A percentile compares a stretch with the other conserved stretches of the same genome.
Conservation (phyloP, 495 filamentous ascomycete species). For the Lophium mytilinum region DNA sequence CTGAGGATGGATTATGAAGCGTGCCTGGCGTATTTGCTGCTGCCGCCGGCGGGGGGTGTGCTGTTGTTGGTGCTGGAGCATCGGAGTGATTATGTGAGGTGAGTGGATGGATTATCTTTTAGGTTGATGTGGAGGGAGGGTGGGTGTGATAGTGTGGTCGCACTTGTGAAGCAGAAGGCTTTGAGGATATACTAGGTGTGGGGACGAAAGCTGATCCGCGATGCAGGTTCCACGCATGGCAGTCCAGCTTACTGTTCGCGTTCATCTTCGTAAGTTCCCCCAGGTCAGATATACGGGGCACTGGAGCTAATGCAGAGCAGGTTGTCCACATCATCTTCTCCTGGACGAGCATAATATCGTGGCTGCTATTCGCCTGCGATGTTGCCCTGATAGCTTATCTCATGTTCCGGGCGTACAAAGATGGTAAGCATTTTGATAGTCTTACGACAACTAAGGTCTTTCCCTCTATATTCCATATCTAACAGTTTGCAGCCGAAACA, state of each 20-base stretch:
- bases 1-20: conserved; percentile 72
- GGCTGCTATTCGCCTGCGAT: conserved; percentile 71
- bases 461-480: background rate
- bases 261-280: conserved; percentile 59
- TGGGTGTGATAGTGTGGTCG: too few species aligned
- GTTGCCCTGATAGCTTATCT: conserved; percentile 69
- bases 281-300: background rate
- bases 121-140: background rate
- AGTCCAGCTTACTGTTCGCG: conserved; percentile 79
- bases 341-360: conserved; percentile 76
- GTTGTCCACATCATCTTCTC: conserved; percentile 74
- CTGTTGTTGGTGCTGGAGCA: conserved; percentile 78
- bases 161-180: too few species aligned
- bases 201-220: background rate
- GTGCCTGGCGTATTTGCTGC: conserved; percentile 75
- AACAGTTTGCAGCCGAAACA: conserved; percentile 55
- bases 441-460: background rate
- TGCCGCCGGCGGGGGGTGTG: conserved; percentile 82
- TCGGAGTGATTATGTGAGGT: conserved; percentile 96
- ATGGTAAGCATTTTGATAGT: conserved; percentile 46
- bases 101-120: conserved; percentile 1
- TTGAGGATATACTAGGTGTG: background rate
- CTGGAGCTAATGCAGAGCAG: conserved; percentile 30
- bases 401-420: conserved; percentile 69
- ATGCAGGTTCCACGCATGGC: conserved; percentile 88